phyloP scores from a whole-genome alignment of 306 rosid genomes.

The Casuarina cunninghamiana region DNA sequence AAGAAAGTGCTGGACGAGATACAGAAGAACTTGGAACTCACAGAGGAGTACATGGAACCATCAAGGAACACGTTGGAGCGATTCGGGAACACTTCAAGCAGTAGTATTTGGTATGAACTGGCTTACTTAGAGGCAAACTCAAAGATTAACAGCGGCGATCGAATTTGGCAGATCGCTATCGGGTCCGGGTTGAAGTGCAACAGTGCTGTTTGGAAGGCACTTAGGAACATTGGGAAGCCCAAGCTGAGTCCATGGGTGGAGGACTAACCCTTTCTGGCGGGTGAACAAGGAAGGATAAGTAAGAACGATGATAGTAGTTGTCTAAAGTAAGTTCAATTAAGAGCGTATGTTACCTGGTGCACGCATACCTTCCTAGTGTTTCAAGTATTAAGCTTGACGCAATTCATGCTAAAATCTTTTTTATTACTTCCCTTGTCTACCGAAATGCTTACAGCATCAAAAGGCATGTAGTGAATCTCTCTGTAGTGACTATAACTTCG shows the following conservation, averaged over 20 bases:
- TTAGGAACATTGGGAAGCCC: conserved; percentile 35
- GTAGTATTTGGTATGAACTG: conserved; percentile 71
- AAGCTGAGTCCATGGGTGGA: conserved; percentile 52
- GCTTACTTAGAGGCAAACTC: conserved; percentile 54
- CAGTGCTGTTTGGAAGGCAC: conserved; percentile 58
- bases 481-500: too few species aligned
- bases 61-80: conserved; percentile 65
- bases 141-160: conserved; percentile 44
- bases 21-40: conserved; percentile 49
- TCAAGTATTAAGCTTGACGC: neutral
- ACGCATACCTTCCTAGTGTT: too few species aligned
- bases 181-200: conserved; percentile 58
- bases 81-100: conserved; percentile 70
- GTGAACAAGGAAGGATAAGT: neutral
- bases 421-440: too few species aligned
- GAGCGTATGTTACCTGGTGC: neutral
- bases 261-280: neutral
- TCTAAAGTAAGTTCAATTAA: neutral
- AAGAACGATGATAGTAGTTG: neutral
- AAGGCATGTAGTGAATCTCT: too few species aligned
- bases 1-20: conserved; percentile 62
- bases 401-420: neutral
- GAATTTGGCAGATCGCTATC: conserved; percentile 54
- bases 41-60: conserved; percentile 61
- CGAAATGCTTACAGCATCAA: too few species aligned